Percentiles rank a stretch among this genome's conserved stretches.
These are phyloP conservation scores for Fusarium agapanthi DNA, from an alignment of 2,329 filamentous ascomycete species.

Conservation along the genomic window DNA sequence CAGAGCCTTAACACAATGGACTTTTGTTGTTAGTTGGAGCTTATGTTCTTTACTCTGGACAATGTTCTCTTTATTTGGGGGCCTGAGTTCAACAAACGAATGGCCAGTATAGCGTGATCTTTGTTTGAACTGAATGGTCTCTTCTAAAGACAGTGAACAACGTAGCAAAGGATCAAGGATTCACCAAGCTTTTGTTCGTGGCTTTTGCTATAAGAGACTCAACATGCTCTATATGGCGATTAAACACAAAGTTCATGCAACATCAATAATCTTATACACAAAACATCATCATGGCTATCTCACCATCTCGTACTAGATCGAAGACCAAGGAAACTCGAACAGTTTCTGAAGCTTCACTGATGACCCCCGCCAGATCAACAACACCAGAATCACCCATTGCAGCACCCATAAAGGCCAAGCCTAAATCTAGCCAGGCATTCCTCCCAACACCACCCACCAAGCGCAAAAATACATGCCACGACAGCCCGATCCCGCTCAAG, in stretches of 20 bases:
- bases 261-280: background rate
- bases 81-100: background rate
- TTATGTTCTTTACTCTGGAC: background rate
- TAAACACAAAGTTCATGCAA: background rate
- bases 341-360: background rate
- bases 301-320: background rate
- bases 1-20: background rate
- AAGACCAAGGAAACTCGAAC: background rate
- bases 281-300: constrained; percentile 1
- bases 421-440: background rate
- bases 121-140: background rate
- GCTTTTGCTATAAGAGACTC: background rate
- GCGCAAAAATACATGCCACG: background rate
- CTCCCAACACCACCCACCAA: background rate
- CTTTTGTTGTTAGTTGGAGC: background rate
- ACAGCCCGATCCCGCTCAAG: constrained; percentile 2
- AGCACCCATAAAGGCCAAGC: background rate
- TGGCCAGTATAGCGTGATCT: background rate
- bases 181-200: background rate
- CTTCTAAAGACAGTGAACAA: background rate
- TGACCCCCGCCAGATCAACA: background rate
- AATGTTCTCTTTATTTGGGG: background rate
- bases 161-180: background rate
- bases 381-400: background rate
- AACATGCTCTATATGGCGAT: background rate